These are phyloP conservation scores for Croton setiger DNA, from an alignment of 441 rosid species.

Conservation along the genomic window DNA sequence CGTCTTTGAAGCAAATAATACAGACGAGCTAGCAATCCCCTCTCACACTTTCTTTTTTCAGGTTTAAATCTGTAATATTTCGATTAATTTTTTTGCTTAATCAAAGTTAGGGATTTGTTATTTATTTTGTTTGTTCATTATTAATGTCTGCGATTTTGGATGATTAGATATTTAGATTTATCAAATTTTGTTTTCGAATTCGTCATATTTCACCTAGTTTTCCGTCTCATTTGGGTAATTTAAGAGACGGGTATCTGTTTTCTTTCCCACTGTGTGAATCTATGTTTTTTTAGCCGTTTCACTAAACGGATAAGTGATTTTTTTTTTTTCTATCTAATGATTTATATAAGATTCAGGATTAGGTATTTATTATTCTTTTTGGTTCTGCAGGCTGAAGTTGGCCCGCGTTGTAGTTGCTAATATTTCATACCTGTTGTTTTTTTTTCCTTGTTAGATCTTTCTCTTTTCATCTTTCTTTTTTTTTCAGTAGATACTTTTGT, in stretches of 20 bases:
- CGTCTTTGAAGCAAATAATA: not conserved
- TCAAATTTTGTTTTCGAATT: not conserved
- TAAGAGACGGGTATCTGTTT: not conserved
- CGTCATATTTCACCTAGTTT: not conserved
- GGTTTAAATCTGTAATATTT: not conserved
- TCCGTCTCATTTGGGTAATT: not conserved
- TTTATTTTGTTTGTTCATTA: not conserved
- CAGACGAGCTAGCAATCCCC: not conserved
- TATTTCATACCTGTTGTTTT: not conserved
- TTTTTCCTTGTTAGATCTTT: not conserved
- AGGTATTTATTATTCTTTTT: not conserved
- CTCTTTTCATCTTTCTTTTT: too few relatives aligned
- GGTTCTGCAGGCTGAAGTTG: not conserved
- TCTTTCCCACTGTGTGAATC: not conserved
- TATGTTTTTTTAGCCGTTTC: not conserved
- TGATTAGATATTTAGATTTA: too few relatives aligned
- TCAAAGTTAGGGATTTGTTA: not conserved
- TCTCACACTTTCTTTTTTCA: not conserved
- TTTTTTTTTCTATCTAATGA: too few relatives aligned
- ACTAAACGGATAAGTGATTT: not conserved
- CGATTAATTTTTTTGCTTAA: not conserved
- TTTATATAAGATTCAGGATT: constrained; percentile 7
- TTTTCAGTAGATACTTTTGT: not conserved
- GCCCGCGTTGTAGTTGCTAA: not conserved
- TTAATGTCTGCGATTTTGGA: not conserved